These are phyloP conservation scores for Microbotryomycetes sp. DNA, from an alignment of 1,284 basidiomycete genomes.

Conservation along the genomic window DNA sequence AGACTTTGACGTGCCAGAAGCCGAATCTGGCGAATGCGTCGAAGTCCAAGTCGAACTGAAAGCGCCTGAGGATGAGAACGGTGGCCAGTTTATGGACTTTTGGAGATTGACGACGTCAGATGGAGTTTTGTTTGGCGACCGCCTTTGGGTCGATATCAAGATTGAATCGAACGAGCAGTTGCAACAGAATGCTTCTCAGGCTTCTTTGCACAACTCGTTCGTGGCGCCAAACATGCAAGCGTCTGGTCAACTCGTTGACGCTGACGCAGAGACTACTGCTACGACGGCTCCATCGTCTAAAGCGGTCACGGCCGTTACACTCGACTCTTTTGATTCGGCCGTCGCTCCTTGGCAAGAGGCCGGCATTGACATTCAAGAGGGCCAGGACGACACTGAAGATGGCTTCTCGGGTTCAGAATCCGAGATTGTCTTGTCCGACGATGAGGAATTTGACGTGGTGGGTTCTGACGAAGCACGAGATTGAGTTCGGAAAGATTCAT, in stretches of 20 bases:
- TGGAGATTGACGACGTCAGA: conserved; percentile 24
- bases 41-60: conserved; percentile 28
- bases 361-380: not conserved
- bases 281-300: conserved; percentile 8
- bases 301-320: not conserved
- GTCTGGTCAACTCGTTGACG: not conserved
- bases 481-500: no score
- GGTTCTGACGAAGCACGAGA: not conserved
- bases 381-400: not conserved
- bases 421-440: not conserved
- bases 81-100: conserved; percentile 8
- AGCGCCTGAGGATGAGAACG: conserved; percentile 26
- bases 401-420: not conserved
- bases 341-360: not conserved
- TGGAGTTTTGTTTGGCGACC: conserved; percentile 25
- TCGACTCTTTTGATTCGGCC: not conserved
- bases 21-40: conserved; percentile 16
- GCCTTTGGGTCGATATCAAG: conserved; percentile 23
- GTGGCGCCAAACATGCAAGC: conserved; percentile 15
- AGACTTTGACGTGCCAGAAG: conserved; percentile 1
- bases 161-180: conserved; percentile 11
- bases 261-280: conserved; percentile 1
- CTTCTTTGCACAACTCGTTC: conserved; percentile 7
- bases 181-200: not conserved
- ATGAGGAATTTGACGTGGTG: not conserved